phyloP scores from a whole-genome alignment of 2,329 filamentous ascomycete species.

The Colletotrichum salicis region DNA sequence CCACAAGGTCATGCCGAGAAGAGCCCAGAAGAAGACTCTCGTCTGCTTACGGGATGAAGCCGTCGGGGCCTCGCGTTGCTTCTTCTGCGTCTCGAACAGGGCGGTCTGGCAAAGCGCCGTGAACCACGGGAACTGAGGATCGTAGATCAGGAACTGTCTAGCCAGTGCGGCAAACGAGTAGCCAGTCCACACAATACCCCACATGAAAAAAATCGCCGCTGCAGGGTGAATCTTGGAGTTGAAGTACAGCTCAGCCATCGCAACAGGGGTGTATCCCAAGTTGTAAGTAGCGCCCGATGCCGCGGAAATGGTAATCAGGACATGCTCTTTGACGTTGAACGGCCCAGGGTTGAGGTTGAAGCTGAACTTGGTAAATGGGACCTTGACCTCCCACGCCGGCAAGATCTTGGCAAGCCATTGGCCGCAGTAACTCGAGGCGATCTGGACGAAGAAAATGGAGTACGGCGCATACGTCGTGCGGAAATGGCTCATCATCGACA shows the following conservation, averaged over 20 bases:
- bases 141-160: conserved; percentile 66
- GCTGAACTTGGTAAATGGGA: conserved; percentile 58
- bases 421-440: conserved; percentile 66
- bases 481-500: conserved; percentile 56
- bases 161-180: conserved; percentile 69
- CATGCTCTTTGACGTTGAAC: conserved; percentile 59
- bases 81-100: conserved; percentile 67
- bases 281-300: conserved; percentile 64
- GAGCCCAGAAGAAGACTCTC: conserved; percentile 64
- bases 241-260: conserved; percentile 67
- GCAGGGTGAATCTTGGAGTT: conserved; percentile 61
- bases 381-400: conserved; percentile 56
- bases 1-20: conserved; percentile 58
- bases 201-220: conserved; percentile 70
- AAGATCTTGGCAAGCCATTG: conserved; percentile 62
- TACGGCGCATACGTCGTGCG: conserved; percentile 48
- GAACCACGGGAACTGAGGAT: conserved; percentile 56
- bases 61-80: conserved; percentile 61
- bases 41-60: conserved; percentile 63
- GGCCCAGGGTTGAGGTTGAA: conserved; percentile 61
- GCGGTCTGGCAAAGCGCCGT: conserved; percentile 61
- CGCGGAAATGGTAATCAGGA: conserved; percentile 60
- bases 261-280: conserved; percentile 30
- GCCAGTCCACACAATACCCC: conserved; percentile 64
- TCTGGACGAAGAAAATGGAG: conserved; percentile 56